Evolutionary conservation across 495 filamentous ascomycete species (phyloP), one percentile per base, ranked within the genome.

Genomic region (Aspergillus ellipticus): DNA sequence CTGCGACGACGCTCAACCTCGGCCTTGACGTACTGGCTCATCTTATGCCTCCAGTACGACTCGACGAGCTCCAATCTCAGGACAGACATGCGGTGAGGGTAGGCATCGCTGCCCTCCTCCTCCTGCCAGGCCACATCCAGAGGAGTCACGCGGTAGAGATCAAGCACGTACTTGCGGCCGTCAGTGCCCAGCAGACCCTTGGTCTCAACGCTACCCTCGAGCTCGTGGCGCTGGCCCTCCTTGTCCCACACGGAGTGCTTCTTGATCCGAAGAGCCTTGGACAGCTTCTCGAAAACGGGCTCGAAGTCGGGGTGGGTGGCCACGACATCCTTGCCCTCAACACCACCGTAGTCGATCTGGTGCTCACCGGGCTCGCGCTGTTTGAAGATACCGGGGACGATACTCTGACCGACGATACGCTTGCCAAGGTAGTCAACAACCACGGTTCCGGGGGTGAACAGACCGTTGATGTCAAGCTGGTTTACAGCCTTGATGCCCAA

Each of bases 331-430:
- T 93, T 96, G 57, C 95, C 95, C 67, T 99, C 95, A 46, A 97
- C 93, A 58, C 92, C 94, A 65, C 95, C 95, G 66, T 99, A 99
- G 70, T 97, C 93, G 60, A 99, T 97, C 73, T 97, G 95, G 71
- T 94, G 90, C 81, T 97, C 93, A 45, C 92, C 95, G 17, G 92
- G 90, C 63, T 97, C 95, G 20, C 93, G 86, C 74, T 97, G 95
- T 74, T 96, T 96, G 84, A 99, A 99, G 66, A 99, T 99, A 47
- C 95, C 95, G 5, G 95, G 95, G 6, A 99, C 95, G 57, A 99
- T 97, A 65, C 90, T 96, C 77, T 99, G 95, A 31, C 91, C 95
- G 39, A 99, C 94, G 57, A 99, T 87, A 54, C 95, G 90, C 78
- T 94, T 96, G 47, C 95, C 95, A 22, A 97, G 81, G 67, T 97